phyloP scores from a whole-genome alignment of 2,329 filamentous ascomycete species.

The Arthrobotrys megalospora region DNA sequence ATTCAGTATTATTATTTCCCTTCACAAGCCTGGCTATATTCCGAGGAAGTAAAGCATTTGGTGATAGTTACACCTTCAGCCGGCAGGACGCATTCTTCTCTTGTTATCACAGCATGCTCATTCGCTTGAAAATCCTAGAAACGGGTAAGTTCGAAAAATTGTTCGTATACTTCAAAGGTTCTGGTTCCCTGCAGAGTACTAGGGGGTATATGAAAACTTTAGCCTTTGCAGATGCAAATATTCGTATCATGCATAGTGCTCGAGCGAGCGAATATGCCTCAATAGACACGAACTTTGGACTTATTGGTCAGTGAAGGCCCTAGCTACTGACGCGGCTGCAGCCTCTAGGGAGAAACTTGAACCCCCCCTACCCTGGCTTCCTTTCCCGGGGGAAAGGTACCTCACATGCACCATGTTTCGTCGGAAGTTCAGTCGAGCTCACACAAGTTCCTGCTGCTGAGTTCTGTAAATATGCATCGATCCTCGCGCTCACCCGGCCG shows the following conservation, averaged over 20 bases:
- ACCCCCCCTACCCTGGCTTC: slow-evolving; percentile 27
- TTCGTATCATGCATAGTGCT: slow-evolving; percentile 25
- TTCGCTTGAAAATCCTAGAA: slow-evolving; percentile 53
- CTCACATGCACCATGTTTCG: slow-evolving; percentile 15
- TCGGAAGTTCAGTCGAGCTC: slow-evolving; percentile 20
- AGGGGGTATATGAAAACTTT: slow-evolving; percentile 4
- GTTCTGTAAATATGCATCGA: slow-evolving; percentile 18
- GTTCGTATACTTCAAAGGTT: slow-evolving; percentile 4
- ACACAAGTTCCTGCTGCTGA: not conserved
- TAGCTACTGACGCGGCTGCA: slow-evolving; percentile 29
- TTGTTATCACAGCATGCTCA: slow-evolving; percentile 23
- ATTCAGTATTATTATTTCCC: slow-evolving; percentile 31
- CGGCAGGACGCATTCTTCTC: slow-evolving; percentile 21
- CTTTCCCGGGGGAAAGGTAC: slow-evolving; percentile 2
- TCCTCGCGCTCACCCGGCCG: slow-evolving; percentile 32
- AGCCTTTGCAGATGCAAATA: slow-evolving; percentile 15
- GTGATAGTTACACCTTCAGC: slow-evolving; percentile 33
- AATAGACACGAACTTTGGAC: slow-evolving; percentile 23
- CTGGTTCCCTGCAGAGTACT: slow-evolving; percentile 31
- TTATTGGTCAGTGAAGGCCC: slow-evolving; percentile 30
- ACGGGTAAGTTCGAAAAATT: slow-evolving; percentile 22
- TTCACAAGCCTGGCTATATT: slow-evolving; percentile 20
- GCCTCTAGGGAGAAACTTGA: slow-evolving; percentile 37
- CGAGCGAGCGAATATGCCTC: slow-evolving; percentile 43
- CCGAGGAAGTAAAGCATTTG: slow-evolving; percentile 23